Evolutionary conservation across 495 filamentous ascomycete genomes (phyloP), one percentile per base, ranked within the genome.

Genomic region (Penicillium coprophilum): DNA sequence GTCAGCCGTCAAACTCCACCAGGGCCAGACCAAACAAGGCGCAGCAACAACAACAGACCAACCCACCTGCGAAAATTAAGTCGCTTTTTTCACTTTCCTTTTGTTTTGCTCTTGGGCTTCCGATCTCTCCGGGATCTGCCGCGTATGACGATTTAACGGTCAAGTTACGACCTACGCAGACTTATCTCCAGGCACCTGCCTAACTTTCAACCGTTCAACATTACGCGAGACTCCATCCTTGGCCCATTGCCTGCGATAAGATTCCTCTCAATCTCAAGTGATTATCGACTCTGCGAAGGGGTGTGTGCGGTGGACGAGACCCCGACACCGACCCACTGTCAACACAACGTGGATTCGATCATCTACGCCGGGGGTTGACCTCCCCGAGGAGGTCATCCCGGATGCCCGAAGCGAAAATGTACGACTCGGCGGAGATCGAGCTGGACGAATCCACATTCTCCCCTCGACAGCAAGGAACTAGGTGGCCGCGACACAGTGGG

Each of bases 331-430:
- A 32, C n/a, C 34, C 34, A 60, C 61, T 62, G 58, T 49, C 61
- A 62, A 68, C 51, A 69, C 72, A 77, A 71, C 69, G 74, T 74
- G 74, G 74, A 75, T 75, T 71, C 63, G 68, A 71, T 63, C 55
- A 59, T 63, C 49, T 57, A 66, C 60, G 50, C 53, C 69, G 72
- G 74, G 72, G 72, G 70, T 67, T 75, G 74, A 73, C 74, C 74
- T 75, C 74, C 71, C 72, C 71, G 53, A 69, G 74, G 74, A 74
- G 74, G 74, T 77, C 72, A 74, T 75, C 71, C 72, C 65, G 61
- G 56, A 64, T 60, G 67, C 55, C 64, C 53, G 58, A 57, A 63
- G 52, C 53, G 66, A 64, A 62, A 54, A 77, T 77, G 74, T 60
- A 63, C 67, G 58, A 69, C 53, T 57, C 59, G 58, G 64, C 56